Base-by-base conservation (phyloP, 805 yeast genomes). In the Sugiyamaella smithiae region DNA sequence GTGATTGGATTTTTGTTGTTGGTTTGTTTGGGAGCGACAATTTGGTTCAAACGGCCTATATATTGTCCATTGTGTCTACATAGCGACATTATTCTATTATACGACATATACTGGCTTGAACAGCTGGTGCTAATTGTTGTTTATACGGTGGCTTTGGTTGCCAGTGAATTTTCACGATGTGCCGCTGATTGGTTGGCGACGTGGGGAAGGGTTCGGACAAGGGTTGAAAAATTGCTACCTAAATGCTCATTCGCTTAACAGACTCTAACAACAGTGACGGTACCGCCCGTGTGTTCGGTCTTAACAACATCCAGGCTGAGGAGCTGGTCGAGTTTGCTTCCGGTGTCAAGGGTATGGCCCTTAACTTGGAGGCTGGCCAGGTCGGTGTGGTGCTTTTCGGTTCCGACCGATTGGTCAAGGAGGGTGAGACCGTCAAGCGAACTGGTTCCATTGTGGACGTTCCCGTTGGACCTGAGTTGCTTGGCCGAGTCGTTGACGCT, bases 301-400 rank as follows among this genome's bases (percentile, higher is more conserved):
- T 93, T 68, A 93, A 90, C 93, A 93, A 93, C 83, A 84, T 89
- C 76, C 98, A 91, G 82, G 99, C 99, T 71, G 99, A 93, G 81
- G 99, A 93, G 80, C 83, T 93, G 74, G 97, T 93, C 68, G 99
- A 93, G 80, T 95, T 93, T 80, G 80, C 97, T 55, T 88, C 99
- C 54, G 99, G 99, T 81, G 98, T 91, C 67, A 88, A 90, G 78
- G 99, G 99, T 85, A 93, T 93, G 99, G 98, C 99, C 70, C 83
- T 93, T 72, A 93, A 93, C 84, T 87, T 93, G 84, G 99, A 93
- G 80, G 96, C 98, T 67, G 97, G 96, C 76, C 98, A 93, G 78
- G 99, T 93, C 73, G 99, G 99, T 88, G 84, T 93, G 71, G 99
- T 93, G 78, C 80, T 93, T 76, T 93, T 93, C 81, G 99, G 99